Percentiles rank a stretch among this genome's conserved stretches.
Conservation (phyloP, 2,329 filamentous ascomycete genomes). For the Fusarium equiseti region DNA sequence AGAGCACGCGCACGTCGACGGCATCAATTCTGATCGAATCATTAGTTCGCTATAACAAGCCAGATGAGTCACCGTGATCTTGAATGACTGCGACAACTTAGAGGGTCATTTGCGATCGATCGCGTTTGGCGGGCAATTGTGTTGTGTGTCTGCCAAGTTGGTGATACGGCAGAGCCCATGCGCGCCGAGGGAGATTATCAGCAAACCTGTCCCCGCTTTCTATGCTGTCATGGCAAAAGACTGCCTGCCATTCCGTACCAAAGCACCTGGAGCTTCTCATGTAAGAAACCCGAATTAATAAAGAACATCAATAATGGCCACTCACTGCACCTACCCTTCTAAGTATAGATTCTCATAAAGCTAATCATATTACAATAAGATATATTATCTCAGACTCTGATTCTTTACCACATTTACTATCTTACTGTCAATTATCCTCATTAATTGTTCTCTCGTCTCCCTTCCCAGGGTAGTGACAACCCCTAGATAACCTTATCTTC, state of each 20-base stretch:
- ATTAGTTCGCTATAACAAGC: neutral
- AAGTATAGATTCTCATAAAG: neutral
- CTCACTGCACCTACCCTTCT: neutral
- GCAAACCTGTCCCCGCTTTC: neutral
- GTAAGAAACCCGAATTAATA: neutral
- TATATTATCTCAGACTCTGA: rapidly evolving
- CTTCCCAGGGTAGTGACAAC: neutral
- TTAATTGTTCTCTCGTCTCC: neutral
- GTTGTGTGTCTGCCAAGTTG: neutral
- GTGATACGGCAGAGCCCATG: neutral
- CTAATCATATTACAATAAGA: rapidly evolving
- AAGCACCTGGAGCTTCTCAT: neutral
- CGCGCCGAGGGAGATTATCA: neutral
- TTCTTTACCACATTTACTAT: neutral
- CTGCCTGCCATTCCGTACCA: rapidly evolving
- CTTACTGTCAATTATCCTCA: neutral
- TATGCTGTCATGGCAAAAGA: rapidly evolving
- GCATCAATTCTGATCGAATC: neutral
- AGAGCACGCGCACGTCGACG: rapidly evolving
- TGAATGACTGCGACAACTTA: too few relatives aligned
- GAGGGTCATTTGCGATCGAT: neutral
- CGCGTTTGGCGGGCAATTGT: neutral
- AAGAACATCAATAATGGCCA: neutral
- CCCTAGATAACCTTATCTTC: neutral
- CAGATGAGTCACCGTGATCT: rapidly evolving